Evolutionary conservation across 2,329 filamentous ascomycete species (phyloP).

Genomic region (Trichophyton equinum): DNA sequence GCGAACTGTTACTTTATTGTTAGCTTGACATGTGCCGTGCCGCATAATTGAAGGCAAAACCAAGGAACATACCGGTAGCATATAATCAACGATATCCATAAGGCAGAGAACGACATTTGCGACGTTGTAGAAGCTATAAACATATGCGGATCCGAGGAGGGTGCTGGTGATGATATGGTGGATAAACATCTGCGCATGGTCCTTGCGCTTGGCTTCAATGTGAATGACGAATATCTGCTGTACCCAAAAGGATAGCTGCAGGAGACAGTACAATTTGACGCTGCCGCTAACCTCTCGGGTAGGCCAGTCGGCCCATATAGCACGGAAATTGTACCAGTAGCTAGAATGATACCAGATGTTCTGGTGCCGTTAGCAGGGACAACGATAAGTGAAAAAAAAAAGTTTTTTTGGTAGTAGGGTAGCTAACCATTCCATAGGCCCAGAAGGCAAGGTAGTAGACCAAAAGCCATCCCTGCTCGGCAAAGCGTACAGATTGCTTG

Average conservation of each 20-base stretch:
- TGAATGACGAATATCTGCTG: slow-evolving; percentile 91
- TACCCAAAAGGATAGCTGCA: slow-evolving; percentile 83
- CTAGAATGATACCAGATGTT: slow-evolving; percentile 67
- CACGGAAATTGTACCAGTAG: slow-evolving; percentile 63
- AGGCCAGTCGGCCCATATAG: slow-evolving; percentile 79
- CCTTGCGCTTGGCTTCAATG: slow-evolving; percentile 87
- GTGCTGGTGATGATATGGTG: slow-evolving; percentile 84
- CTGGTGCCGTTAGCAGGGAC: slow-evolving; percentile 33
- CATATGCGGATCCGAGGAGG: slow-evolving; percentile 70
- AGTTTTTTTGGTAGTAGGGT: not conserved
- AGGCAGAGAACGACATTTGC: slow-evolving; percentile 79
- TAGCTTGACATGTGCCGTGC: not conserved
- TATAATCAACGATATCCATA: slow-evolving; percentile 86
- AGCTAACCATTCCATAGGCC: slow-evolving; percentile 65
- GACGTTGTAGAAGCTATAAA: slow-evolving; percentile 74
- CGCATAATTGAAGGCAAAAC: not conserved
- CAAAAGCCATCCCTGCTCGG: slow-evolving; percentile 86
- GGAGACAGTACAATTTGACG: slow-evolving; percentile 80
- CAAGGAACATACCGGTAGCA: slow-evolving; percentile 57
- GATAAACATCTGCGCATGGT: slow-evolving; percentile 89
- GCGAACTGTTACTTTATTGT: slow-evolving; percentile 49
- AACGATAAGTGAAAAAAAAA: no score
- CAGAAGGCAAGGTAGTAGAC: slow-evolving; percentile 75
- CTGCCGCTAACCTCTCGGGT: slow-evolving; percentile 58
- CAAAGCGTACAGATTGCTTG: slow-evolving; percentile 72